Percentiles rank a stretch among this genome's conserved stretches.
Evolutionary conservation across 148 eudicot genomes (phyloP).

Genomic region (Fagopyrum tataricum): DNA sequence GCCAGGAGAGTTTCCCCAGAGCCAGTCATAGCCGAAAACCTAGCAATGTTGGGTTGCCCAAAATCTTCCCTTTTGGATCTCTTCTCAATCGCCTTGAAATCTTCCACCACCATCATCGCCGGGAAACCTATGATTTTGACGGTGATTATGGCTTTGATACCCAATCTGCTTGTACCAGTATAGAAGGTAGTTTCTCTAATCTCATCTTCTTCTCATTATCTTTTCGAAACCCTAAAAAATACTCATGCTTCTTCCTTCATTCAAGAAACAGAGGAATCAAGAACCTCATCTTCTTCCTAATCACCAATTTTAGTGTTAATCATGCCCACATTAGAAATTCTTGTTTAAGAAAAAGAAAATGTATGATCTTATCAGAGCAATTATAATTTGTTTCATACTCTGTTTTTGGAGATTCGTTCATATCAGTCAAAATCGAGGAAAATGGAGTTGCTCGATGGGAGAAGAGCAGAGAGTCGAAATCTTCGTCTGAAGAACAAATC

Average conservation of each 20-base stretch:
- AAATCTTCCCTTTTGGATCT: slow-evolving; percentile 6
- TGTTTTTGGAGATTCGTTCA: slow-evolving; percentile 10
- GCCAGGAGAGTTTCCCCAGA: not conserved
- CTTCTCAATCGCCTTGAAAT: slow-evolving; percentile 5
- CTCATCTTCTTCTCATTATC: not conserved
- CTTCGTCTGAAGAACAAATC: not conserved
- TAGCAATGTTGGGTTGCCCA: not conserved
- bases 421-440: slow-evolving; percentile 11
- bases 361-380: not conserved
- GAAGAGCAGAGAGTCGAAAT: not conserved
- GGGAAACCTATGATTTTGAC: not conserved
- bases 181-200: not conserved
- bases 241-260: not conserved
- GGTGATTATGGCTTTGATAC: not conserved
- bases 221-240: not conserved
- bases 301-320: not conserved
- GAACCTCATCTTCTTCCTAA: not conserved
- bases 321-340: not conserved
- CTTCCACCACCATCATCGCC: not conserved
- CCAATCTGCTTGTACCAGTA: not conserved
- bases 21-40: not conserved
- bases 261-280: not conserved
- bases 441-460: slow-evolving; percentile 6
- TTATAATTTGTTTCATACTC: not conserved
- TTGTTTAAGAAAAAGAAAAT: too few relatives aligned